A percentile compares a stretch with the other conserved stretches of the same genome.
Conservation (phyloP, 352 stramenopile species). For the Phytophthora ramorum region DNA sequence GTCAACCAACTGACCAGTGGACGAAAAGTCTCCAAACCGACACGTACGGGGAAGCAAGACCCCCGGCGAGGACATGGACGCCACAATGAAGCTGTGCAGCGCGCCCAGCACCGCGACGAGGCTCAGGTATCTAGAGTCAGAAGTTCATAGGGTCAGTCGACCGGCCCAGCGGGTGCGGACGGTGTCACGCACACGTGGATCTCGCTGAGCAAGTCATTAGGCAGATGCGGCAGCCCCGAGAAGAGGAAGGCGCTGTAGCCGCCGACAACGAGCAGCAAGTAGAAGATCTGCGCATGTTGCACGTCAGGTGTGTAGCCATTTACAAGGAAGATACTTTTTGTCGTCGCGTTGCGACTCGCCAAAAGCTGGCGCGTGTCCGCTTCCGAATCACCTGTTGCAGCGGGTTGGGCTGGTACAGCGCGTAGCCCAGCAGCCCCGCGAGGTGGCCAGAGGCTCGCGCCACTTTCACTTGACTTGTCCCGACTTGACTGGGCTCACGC, state of each 20-base stretch:
- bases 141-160: slow-evolving; percentile 1
- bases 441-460: slow-evolving; percentile 2
- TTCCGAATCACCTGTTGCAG: slow-evolving; percentile 29
- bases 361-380: slow-evolving; percentile 2
- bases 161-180: neutral
- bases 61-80: slow-evolving; percentile 49
- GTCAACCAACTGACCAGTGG: neutral
- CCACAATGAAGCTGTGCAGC: slow-evolving; percentile 58
- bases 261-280: slow-evolving; percentile 63
- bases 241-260: slow-evolving; percentile 68
- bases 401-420: slow-evolving; percentile 32
- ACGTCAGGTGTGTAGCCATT: slow-evolving; percentile 4
- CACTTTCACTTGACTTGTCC: slow-evolving; percentile 15
- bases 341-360: slow-evolving; percentile 24
- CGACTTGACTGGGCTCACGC: slow-evolving; percentile 11
- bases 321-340: slow-evolving; percentile 36
- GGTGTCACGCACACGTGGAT: slow-evolving; percentile 42
- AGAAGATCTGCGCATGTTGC: slow-evolving; percentile 48
- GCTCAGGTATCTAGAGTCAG: slow-evolving; percentile 40
- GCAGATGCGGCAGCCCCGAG: slow-evolving; percentile 47
- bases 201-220: slow-evolving; percentile 45
- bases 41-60: slow-evolving; percentile 53
- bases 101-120: slow-evolving; percentile 44
- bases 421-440: slow-evolving; percentile 28
- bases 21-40: neutral